Percentiles rank a stretch among this genome's conserved stretches.
Conservation (phyloP, 768 basidiomycete species). For the Phylloporus arenicola region DNA sequence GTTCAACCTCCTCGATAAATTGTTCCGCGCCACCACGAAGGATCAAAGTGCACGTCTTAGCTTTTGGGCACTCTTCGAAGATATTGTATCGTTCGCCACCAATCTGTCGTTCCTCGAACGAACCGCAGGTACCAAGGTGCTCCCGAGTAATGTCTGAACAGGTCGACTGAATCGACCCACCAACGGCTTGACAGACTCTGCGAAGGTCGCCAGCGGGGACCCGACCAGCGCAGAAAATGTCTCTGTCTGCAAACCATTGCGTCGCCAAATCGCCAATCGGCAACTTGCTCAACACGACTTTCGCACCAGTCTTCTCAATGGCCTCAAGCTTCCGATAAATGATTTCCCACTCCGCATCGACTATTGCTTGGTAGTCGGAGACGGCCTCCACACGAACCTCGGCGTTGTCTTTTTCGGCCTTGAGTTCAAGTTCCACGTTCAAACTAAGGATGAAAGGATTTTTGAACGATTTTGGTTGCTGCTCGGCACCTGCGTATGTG, state of each 20-base stretch:
- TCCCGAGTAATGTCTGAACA: constrained; percentile 87
- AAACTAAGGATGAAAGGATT: constrained; percentile 88
- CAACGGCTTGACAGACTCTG: constrained; percentile 92
- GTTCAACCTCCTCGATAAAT: constrained; percentile 97
- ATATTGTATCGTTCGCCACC: constrained; percentile 96
- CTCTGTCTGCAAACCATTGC: constrained; percentile 98
- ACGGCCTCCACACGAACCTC: constrained; percentile 97
- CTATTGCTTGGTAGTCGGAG: constrained; percentile 97
- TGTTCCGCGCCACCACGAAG: constrained; percentile 97
- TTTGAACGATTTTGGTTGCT: constrained; percentile 91
- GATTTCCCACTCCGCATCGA: constrained; percentile 99
- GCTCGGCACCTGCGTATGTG: constrained; percentile 97
- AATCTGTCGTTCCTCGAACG: constrained; percentile 91
- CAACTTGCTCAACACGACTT: constrained; percentile 95
- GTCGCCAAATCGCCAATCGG: constrained; percentile 98
- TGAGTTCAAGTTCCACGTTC: constrained; percentile 97
- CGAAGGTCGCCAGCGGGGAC: constrained; percentile 87
- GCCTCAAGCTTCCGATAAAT: constrained; percentile 96
- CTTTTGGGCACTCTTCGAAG: constrained; percentile 88
- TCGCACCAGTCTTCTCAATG: constrained; percentile 93
- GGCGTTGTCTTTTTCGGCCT: constrained; percentile 99
- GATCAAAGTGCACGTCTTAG: constrained; percentile 92
- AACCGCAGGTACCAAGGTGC: constrained; percentile 90
- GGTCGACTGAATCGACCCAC: constrained; percentile 91
- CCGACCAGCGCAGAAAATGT: constrained; percentile 98